A percentile compares a stretch with the other conserved stretches of the same genome.
Conservation (phyloP, 108 stramenopile genomes). For the Cyclotella atomus region DNA sequence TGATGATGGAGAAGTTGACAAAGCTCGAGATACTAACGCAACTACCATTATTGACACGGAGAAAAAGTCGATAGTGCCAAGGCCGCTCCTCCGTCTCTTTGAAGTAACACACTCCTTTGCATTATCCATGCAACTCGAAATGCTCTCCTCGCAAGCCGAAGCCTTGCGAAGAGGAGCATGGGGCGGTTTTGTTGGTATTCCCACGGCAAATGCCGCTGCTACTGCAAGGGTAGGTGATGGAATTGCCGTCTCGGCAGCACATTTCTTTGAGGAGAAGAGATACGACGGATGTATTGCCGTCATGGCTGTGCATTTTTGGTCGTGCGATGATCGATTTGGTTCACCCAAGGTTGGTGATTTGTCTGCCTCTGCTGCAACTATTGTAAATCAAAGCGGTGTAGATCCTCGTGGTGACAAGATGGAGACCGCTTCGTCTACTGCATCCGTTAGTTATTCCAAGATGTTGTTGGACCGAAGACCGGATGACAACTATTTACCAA, state of each 20-base stretch:
- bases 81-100: slow-evolving; percentile 76
- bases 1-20: background rate
- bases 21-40: background rate
- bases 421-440: slow-evolving; percentile 23
- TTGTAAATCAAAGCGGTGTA: background rate
- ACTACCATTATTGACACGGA: background rate
- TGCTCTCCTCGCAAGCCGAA: slow-evolving; percentile 84
- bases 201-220: background rate
- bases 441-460: slow-evolving; percentile 6
- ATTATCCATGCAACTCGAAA: slow-evolving; percentile 83
- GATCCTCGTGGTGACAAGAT: slow-evolving; percentile 16
- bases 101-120: slow-evolving; percentile 82
- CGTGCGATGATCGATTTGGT: slow-evolving; percentile 84
- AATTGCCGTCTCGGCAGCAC: slow-evolving; percentile 79
- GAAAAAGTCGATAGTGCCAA: slow-evolving; percentile 37
- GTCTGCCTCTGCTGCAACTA: background rate
- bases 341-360: slow-evolving; percentile 75
- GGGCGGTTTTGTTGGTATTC: slow-evolving; percentile 44
- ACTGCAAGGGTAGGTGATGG: slow-evolving; percentile 16
- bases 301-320: slow-evolving; percentile 88
- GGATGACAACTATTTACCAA: slow-evolving; percentile 47
- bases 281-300: slow-evolving; percentile 26
- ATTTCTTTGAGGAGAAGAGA: slow-evolving; percentile 58
- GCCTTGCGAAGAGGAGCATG: slow-evolving; percentile 79
- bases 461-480: background rate